Evolutionary conservation across 2,329 filamentous ascomycete species (phyloP).

Genomic region (Fusarium nisikadoi): DNA sequence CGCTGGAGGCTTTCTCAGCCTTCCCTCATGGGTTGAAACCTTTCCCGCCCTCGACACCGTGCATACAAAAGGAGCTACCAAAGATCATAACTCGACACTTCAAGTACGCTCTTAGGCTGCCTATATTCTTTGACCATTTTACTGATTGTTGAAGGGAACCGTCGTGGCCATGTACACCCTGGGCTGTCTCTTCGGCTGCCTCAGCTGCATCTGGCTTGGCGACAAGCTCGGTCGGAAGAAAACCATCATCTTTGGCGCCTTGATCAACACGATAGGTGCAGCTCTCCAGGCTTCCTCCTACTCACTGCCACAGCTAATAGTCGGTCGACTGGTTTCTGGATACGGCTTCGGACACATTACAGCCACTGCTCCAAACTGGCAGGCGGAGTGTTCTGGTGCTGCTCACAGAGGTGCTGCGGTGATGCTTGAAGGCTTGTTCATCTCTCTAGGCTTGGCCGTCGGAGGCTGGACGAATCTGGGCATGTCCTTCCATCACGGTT

Average conservation of each 20-base stretch:
- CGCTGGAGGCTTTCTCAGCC: constrained; percentile 1
- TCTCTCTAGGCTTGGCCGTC: background rate
- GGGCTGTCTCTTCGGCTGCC: constrained; percentile 1
- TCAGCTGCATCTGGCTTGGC: constrained; percentile 5
- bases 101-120: background rate
- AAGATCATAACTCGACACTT: background rate
- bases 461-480: background rate
- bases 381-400: constrained; percentile 4
- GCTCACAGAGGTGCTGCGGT: background rate
- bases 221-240: constrained; percentile 2
- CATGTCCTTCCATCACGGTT: constrained; percentile 5
- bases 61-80: background rate
- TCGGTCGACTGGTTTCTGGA: background rate
- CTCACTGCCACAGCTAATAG: background rate
- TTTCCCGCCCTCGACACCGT: constrained; percentile 2
- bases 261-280: constrained; percentile 2
- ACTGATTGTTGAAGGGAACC: background rate
- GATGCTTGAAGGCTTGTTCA: constrained; percentile 2
- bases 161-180: background rate
- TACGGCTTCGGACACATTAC: constrained; percentile 4
- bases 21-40: constrained; percentile 1
- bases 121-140: no score
- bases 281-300: background rate
- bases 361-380: constrained; percentile 3
- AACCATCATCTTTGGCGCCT: background rate